phyloP scores from a whole-genome alignment of 805 yeast species.

The Candida chilensis region DNA sequence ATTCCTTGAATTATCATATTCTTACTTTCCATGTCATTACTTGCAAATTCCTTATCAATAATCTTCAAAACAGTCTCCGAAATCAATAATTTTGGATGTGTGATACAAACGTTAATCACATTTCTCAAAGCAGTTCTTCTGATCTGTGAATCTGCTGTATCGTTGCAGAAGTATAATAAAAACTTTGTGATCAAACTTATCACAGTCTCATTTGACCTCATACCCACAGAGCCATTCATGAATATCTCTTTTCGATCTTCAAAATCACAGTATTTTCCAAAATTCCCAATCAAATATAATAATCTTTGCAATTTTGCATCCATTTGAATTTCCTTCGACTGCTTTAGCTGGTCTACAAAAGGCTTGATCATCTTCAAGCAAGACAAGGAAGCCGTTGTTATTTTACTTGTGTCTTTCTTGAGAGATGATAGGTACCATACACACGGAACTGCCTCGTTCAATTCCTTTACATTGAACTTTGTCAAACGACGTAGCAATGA shows the following conservation, averaged over 20 bases:
- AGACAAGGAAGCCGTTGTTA: constrained; percentile 58
- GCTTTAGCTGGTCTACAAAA: constrained; percentile 19
- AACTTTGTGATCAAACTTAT: constrained; percentile 50
- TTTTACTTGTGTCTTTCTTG: constrained; percentile 32
- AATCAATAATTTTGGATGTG: constrained; percentile 60
- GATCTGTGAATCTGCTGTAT: constrained; percentile 16
- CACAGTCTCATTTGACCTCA: constrained; percentile 44
- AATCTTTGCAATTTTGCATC: constrained; percentile 46
- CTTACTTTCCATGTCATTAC: constrained; percentile 27
- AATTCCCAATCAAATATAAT: constrained; percentile 55
- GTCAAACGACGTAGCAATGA: constrained; percentile 49
- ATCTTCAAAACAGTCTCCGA: constrained; percentile 42
- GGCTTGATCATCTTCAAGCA: constrained; percentile 45
- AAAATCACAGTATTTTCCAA: constrained; percentile 64
- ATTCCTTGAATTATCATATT: constrained; percentile 49
- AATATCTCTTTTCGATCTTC: constrained; percentile 34
- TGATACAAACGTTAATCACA: constrained; percentile 47
- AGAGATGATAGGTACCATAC: constrained; percentile 45
- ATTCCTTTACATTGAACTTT: constrained; percentile 47
- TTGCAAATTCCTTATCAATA: constrained; percentile 39
- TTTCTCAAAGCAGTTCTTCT: constrained; percentile 48
- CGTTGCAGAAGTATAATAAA: constrained; percentile 43
- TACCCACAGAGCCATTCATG: constrained; percentile 22
- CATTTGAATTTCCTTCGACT: constrained; percentile 5
- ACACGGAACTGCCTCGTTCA: constrained; percentile 70